Base-by-base conservation (phyloP, 495 filamentous ascomycete species). In the Penicillium robsamsonii region DNA sequence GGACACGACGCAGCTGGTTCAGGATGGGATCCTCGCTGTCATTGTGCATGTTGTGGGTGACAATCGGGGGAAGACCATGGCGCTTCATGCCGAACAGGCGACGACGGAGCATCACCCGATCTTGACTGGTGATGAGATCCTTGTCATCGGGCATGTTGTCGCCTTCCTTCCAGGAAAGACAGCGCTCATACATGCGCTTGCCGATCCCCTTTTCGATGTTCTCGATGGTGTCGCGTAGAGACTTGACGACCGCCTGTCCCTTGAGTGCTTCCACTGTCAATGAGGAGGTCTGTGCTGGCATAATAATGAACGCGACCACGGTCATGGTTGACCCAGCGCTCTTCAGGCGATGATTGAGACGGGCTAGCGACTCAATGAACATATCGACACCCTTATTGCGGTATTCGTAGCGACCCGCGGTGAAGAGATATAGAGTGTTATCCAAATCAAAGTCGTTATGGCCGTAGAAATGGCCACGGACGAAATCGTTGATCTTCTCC, bases 21-120 rank as follows among this genome's bases (percentile, higher is more conserved):
- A 98, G 74, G 61, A 98, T 91, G 25, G 93, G 94, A 61, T 98
- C 94, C 46, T 96, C 93, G 15, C 77, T 66, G 71, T 98, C 94
- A 64, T 96, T 96, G 63, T 87, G 75, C 94, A 98, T 98, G 78
- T 98, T 98, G 79, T 98, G 94, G n/a, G 94, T 98, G 25, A 98
- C 94, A 63, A 98, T 95, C 9, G 94, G 94, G 2, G 94, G 94
- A 9, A 97, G 82, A 29, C 78, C 79, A 66, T 92, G 82, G 43
- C 94, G 82, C 75, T 97, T 98, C 90, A 97, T 95, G 48, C 92
- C 94, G 62, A 94, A 98, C 25, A 98, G 79, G 46, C 94, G 83
- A 56, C 94, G 86, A 37, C 95, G 88, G 46, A 98, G 80, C 72
- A 98, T 87, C 49, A 98, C 89, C 44, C 93, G 91, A 65, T 98